Evolutionary conservation across 768 basidiomycete species (phyloP).

Genomic region (Russula ochroleuca): DNA sequence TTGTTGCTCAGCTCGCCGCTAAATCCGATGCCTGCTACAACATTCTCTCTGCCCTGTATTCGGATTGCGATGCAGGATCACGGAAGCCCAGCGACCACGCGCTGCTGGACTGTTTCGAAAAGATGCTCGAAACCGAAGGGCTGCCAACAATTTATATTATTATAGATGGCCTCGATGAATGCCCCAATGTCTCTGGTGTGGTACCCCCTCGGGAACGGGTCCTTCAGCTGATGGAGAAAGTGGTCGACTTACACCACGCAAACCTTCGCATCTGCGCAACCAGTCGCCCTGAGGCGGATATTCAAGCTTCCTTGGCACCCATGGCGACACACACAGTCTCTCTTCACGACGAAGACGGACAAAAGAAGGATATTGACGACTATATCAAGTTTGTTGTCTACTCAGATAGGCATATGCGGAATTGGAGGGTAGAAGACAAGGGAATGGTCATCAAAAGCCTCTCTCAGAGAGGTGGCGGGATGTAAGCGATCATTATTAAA

Average conservation of each 20-base stretch:
- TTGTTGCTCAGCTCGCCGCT: not conserved
- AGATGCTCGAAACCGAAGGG: not conserved
- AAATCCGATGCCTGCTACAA: not conserved
- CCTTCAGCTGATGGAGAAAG: not conserved
- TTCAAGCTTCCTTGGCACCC: not conserved
- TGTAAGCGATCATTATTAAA: not conserved
- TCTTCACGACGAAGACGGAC: not conserved
- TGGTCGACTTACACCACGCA: not conserved
- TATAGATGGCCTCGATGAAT: not conserved
- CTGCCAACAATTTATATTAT: slow-evolving; percentile 1
- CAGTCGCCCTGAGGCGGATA: slow-evolving; percentile 4
- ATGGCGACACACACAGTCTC: not conserved
- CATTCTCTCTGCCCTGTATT: not conserved
- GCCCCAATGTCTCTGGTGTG: not conserved
- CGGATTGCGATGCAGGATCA: not conserved
- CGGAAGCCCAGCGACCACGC: not conserved
- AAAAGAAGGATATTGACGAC: not conserved
- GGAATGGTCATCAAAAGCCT: not conserved
- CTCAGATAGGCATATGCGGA: not conserved
- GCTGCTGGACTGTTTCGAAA: not conserved
- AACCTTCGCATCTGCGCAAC: not conserved
- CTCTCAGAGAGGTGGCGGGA: not conserved
- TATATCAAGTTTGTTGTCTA: not conserved
- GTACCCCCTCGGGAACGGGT: not conserved
- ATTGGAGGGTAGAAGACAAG: not conserved